phyloP scores from a whole-genome alignment of 2,329 filamentous ascomycete genomes.

The Raffaelea deltoideospora region DNA sequence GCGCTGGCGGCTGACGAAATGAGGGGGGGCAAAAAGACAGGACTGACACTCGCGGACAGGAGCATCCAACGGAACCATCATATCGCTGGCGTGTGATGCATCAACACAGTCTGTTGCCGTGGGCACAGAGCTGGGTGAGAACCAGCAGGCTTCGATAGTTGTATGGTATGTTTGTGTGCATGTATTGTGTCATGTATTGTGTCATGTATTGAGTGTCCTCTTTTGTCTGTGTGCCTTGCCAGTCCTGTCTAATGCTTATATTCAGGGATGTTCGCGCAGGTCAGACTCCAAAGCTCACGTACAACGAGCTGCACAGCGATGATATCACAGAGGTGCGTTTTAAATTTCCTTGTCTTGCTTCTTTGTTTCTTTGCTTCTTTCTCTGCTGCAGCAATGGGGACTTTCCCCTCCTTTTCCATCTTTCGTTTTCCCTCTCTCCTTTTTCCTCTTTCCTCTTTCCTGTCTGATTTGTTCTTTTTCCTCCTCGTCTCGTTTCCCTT shows the following conservation, averaged over 20 bases:
- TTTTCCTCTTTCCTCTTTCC: no score
- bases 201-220: background rate
- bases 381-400: no score
- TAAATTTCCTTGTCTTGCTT: background rate
- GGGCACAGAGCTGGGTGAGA: constrained; percentile 57
- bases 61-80: constrained; percentile 22
- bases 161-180: constrained; percentile 34
- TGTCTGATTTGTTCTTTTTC: no score
- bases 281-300: constrained; percentile 32
- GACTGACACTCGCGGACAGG: no score
- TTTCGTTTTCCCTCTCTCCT: no score
- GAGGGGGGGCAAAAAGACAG: no score
- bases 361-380: background rate
- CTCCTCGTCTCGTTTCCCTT: no score
- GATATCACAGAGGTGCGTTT: constrained; percentile 43
- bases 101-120: constrained; percentile 46
- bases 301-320: constrained; percentile 52
- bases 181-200: background rate
- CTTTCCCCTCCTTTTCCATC: no score
- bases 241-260: constrained; percentile 7
- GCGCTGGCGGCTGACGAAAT: no score
- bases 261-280: constrained; percentile 41
- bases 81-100: constrained; percentile 48
- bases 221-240: background rate
- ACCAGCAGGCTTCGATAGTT: constrained; percentile 43